Conservation (phyloP, 129 eudicot genomes). For the Chrysanthemum lavandulifolium region DNA sequence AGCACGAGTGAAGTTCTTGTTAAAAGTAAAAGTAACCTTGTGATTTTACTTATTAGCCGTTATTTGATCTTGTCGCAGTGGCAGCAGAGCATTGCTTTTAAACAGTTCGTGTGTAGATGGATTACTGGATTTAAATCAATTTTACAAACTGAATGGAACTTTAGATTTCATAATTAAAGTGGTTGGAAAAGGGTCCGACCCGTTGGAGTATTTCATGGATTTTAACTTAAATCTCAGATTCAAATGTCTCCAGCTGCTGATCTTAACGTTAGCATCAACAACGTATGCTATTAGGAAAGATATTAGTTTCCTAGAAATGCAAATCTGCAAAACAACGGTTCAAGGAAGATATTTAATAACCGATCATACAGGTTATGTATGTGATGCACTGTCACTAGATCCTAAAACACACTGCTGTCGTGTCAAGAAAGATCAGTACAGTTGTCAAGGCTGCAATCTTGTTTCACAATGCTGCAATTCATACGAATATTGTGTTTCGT, state of each 20-base stretch:
- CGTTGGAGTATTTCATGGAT: conserved; percentile 29
- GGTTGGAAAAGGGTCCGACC: neutral
- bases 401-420: conserved; percentile 81
- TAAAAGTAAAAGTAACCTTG: neutral
- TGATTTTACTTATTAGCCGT: conserved; percentile 2
- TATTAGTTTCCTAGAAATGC: conserved; percentile 43
- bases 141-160: neutral
- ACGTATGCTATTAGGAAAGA: conserved; percentile 50
- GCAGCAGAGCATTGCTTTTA: neutral
- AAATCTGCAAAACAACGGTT: conserved; percentile 68
- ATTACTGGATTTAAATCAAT: conserved; percentile 6
- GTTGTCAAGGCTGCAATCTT: conserved; percentile 93
- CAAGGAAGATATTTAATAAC: conserved; percentile 87
- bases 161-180: neutral
- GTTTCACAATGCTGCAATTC: conserved; percentile 86
- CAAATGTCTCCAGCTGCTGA: conserved; percentile 12
- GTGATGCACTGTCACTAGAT: conserved; percentile 81
- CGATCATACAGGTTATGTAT: conserved; percentile 81
- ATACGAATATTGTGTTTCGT: conserved; percentile 91
- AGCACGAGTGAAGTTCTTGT: neutral
- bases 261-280: conserved; percentile 22
- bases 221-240: conserved; percentile 4
- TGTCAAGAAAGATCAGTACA: conserved; percentile 60
- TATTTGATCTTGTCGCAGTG: conserved; percentile 15
- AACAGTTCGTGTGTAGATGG: conserved; percentile 6